Percentiles rank a stretch among this genome's conserved stretches.
Conservation (phyloP, 257 asterid genomes). For the Solanum bulbocastanum region DNA sequence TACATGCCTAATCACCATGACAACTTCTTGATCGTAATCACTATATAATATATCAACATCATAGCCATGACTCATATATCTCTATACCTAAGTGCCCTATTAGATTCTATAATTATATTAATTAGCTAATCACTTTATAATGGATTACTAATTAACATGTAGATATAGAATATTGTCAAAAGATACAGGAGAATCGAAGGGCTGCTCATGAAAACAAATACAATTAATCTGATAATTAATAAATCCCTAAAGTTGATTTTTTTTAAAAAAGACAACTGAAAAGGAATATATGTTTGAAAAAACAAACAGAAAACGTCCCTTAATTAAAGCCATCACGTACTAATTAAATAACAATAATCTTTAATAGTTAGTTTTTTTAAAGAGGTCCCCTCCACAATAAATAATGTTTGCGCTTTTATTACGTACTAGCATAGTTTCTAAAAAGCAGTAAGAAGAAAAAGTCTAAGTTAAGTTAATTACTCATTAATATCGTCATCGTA, state of each 20-base stretch:
- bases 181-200: background rate
- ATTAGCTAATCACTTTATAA: background rate
- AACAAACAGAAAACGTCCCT: background rate
- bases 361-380: background rate
- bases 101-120: background rate
- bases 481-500: background rate
- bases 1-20: background rate
- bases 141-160: background rate
- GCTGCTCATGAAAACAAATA: background rate
- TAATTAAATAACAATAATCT: background rate
- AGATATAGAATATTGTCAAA: background rate
- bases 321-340: background rate
- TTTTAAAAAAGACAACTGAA: background rate
- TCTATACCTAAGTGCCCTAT: background rate
- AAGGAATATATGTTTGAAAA: background rate
- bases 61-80: background rate
- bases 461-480: background rate
- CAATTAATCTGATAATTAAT: background rate
- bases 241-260: background rate
- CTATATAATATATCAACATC: background rate
- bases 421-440: background rate
- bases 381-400: background rate
- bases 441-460: background rate
- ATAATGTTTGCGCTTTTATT: background rate
- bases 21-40: background rate